Evolutionary conservation across 306 rosid genomes (phyloP).

Genomic region (Cicer arietinum): DNA sequence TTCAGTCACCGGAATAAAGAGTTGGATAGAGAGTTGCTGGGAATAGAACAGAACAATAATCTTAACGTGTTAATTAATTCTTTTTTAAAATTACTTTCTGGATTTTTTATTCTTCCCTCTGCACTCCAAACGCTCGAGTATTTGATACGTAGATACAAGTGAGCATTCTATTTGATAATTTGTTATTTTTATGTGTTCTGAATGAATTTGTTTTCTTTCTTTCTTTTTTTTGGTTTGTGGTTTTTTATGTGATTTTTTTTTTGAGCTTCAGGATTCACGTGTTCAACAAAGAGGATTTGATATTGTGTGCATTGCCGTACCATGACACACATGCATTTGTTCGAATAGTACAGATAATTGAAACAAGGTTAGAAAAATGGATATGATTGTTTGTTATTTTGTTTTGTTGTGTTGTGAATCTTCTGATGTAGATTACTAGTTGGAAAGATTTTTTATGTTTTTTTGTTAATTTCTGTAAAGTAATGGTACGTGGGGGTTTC

Average conservation of each 20-base stretch:
- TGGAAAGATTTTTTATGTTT: constrained; percentile 42
- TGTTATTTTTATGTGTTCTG: background rate
- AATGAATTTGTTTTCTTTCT: no score
- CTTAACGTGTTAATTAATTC: constrained; percentile 66
- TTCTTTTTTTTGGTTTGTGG: background rate
- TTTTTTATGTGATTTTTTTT: constrained; percentile 32
- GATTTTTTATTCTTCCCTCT: constrained; percentile 61
- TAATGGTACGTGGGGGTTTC: constrained; percentile 82
- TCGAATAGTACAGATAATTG: constrained; percentile 72
- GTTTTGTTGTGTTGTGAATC: constrained; percentile 28
- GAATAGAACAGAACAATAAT: constrained; percentile 63
- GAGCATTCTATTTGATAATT: constrained; percentile 39
- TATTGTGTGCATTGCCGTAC: constrained; percentile 81
- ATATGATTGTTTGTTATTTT: constrained; percentile 29
- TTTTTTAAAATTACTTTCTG: constrained; percentile 68
- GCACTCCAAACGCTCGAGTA: constrained; percentile 83
- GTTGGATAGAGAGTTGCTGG: constrained; percentile 79
- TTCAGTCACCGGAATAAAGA: constrained; percentile 72
- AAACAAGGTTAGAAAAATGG: constrained; percentile 59
- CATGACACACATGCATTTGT: constrained; percentile 90
- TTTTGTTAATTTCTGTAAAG: constrained; percentile 48
- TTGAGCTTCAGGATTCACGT: constrained; percentile 71
- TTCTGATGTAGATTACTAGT: background rate
- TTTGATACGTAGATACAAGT: constrained; percentile 86
- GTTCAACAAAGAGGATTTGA: constrained; percentile 72